Evolutionary conservation across 78 protist genomes (phyloP), one percentile per base, ranked within the genome.

Genomic region (Dictyostelium capitatum): DNA sequence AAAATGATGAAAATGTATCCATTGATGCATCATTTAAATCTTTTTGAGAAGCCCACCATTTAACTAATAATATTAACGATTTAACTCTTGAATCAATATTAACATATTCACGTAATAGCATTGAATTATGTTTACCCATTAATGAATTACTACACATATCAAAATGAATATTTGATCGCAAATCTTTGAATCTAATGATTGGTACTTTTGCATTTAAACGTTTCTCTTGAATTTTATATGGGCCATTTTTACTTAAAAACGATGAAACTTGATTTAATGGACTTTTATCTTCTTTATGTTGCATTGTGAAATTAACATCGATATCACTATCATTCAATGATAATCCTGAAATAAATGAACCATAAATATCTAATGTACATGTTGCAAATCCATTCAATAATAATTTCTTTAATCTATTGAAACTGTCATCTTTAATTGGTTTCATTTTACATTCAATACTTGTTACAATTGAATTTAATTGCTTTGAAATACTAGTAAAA

Each of bases 91-190:
- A 48, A 20, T 83, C 56, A 3, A 70, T 20, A 14, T 2, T 28
- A 7, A 51, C n/a, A 30, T 85, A 85, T 9, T 17, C 72, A 46
- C 48, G 23, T 28, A 85, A 50, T 23, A 85, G 9, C 30, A 85
- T 19, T 23, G 92, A 85, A 11, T 73, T 73, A 20, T 73, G 57
- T 15, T 46, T 43, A 12, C 82, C 48, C 62, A 72, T 9, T 17
- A 3, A 7, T 11, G 73, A 51, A 15, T 72, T 54, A 32, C 53
- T 72, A 43, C 90, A 72, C 82, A 85, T 75, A 20, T 85, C 92
- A 17, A 57, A 85, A 20, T 79, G 56, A 25, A 85, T 62, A 56
- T 65, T 41, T 28, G 19, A 5, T 56, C 7, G 2, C 3, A 54
- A 19, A 41, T 69, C 79, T 11, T 20, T 74, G 30, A 85, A 85